A percentile compares a stretch with the other conserved stretches of the same genome.
Evolutionary conservation across 1,284 basidiomycete species (phyloP).

Genomic region (Apiotrichum domesticum): DNA sequence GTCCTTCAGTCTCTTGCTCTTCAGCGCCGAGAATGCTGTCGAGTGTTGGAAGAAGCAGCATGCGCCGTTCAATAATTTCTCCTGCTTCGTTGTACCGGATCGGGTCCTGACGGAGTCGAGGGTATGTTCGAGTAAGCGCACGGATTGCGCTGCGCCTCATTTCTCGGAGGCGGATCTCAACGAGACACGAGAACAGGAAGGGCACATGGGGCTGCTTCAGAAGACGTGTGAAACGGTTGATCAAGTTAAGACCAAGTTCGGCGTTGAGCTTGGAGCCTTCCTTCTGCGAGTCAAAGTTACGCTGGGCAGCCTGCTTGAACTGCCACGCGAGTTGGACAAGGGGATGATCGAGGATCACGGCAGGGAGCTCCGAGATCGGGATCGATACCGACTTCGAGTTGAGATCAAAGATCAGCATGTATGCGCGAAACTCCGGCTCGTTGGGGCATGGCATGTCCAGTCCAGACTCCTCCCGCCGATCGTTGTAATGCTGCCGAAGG

Average conservation of each 20-base stretch:
- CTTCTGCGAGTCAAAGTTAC: constrained; percentile 57
- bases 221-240: constrained; percentile 56
- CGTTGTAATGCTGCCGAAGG: constrained; percentile 88
- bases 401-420: constrained; percentile 86
- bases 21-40: constrained; percentile 49
- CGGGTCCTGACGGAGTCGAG: constrained; percentile 42
- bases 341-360: constrained; percentile 62
- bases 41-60: constrained; percentile 34
- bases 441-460: constrained; percentile 57
- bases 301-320: constrained; percentile 74
- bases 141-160: constrained; percentile 52
- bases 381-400: constrained; percentile 74
- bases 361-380: constrained; percentile 63
- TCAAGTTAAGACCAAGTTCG: constrained; percentile 52
- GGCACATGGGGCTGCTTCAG: constrained; percentile 43
- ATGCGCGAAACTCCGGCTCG: constrained; percentile 92
- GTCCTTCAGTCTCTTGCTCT: constrained; percentile 41
- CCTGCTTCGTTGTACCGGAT: constrained; percentile 31
- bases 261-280: constrained; percentile 51
- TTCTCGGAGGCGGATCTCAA: constrained; percentile 52
- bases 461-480: constrained; percentile 59
- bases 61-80: constrained; percentile 33
- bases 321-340: constrained; percentile 74
- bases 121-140: constrained; percentile 49
- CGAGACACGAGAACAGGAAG: constrained; percentile 53